These are phyloP conservation scores for Magnaporthiopsis poae DNA, from an alignment of 2,329 filamentous ascomycete species.

Conservation along the genomic window DNA sequence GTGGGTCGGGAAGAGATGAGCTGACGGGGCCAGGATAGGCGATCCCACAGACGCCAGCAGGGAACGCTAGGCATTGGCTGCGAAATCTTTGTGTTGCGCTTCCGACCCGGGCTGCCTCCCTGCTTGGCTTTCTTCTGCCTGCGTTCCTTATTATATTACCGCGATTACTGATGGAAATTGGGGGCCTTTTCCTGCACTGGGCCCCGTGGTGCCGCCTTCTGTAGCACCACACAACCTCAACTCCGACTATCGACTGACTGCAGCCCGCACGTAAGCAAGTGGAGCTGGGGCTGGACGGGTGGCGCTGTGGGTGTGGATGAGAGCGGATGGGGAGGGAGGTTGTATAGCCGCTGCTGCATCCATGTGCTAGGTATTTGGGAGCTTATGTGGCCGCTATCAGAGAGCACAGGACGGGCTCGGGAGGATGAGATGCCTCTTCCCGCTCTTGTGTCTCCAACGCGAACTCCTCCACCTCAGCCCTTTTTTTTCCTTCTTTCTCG, in stretches of 20 bases:
- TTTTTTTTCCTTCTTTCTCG: too few relatives aligned
- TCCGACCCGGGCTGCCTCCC: neutral
- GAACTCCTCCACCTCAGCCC: too few relatives aligned
- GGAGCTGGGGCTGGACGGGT: neutral
- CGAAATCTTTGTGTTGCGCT: neutral
- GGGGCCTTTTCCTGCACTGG: neutral
- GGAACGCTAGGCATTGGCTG: neutral
- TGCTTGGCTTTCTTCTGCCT: too few relatives aligned
- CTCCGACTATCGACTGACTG: neutral
- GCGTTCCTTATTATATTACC: neutral
- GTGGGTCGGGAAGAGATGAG: slow-evolving; percentile 4
- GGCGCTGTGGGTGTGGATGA: neutral
- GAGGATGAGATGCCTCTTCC: neutral
- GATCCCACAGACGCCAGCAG: neutral
- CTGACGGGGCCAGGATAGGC: neutral
- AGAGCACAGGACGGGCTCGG: neutral
- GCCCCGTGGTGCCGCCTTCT: too few relatives aligned
- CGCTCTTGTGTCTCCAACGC: neutral
- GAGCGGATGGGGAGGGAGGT: neutral
- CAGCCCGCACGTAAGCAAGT: neutral
- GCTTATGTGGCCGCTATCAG: neutral
- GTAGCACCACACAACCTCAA: neutral
- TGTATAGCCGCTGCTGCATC: too few relatives aligned
- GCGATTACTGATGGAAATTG: neutral
- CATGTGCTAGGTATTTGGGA: neutral